phyloP scores from a whole-genome alignment of 352 stramenopile genomes.

The Phytophthora capsici region DNA sequence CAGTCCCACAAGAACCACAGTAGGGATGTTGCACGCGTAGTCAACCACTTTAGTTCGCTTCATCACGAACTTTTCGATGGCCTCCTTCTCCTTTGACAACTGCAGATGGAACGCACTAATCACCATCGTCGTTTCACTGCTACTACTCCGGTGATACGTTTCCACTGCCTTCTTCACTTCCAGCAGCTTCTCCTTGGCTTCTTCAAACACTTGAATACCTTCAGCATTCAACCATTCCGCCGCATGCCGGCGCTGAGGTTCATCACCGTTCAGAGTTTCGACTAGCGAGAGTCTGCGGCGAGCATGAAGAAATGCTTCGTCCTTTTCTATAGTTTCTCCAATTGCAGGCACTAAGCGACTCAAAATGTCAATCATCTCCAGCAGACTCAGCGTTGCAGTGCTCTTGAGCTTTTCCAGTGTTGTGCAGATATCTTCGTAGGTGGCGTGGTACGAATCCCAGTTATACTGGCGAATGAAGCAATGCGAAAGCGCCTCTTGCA shows the following conservation, averaged over 20 bases:
- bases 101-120: slow-evolving; percentile 15
- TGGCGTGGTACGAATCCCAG: slow-evolving; percentile 3
- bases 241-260: neutral
- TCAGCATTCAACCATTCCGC: slow-evolving; percentile 13
- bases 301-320: neutral
- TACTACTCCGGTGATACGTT: neutral
- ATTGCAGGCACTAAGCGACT: neutral
- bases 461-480: slow-evolving; percentile 15
- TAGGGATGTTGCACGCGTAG: neutral
- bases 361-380: neutral
- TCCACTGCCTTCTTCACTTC: slow-evolving; percentile 6
- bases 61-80: slow-evolving; percentile 19
- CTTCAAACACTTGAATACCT: slow-evolving; percentile 5
- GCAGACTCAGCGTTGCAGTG: neutral
- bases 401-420: slow-evolving; percentile 1
- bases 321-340: neutral
- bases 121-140: neutral
- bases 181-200: slow-evolving; percentile 14
- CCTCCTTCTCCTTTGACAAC: slow-evolving; percentile 11
- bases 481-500: slow-evolving; percentile 7
- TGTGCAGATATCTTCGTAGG: neutral
- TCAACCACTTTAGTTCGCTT: slow-evolving; percentile 1
- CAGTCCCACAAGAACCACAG: slow-evolving; percentile 21
- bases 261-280: neutral
- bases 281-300: neutral